A percentile compares a stretch with the other conserved stretches of the same genome.
Conservation (phyloP, 2,329 filamentous ascomycete genomes). For the Diaporthe ilicicola region DNA sequence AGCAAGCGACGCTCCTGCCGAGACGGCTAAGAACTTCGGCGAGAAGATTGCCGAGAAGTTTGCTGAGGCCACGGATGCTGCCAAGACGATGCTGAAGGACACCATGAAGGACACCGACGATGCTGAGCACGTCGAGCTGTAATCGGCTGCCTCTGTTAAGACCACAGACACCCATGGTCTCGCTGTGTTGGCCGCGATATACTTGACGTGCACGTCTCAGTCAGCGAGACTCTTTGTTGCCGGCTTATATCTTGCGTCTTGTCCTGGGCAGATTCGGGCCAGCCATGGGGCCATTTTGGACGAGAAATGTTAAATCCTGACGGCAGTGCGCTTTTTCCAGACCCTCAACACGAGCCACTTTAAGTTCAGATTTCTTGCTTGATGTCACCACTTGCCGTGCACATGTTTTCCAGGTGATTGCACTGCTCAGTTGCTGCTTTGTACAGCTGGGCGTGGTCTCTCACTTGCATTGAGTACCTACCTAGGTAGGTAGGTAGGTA, state of each 20-base stretch:
- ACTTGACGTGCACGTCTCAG: not conserved
- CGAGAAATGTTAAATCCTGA: not conserved
- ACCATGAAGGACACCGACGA: conserved; percentile 64
- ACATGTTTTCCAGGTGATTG: not conserved
- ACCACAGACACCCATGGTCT: not conserved
- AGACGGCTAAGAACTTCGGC: conserved; percentile 50
- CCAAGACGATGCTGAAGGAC: conserved; percentile 55
- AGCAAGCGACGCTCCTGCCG: conserved; percentile 39
- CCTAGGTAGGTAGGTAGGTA: too few relatives aligned
- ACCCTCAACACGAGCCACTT: not conserved
- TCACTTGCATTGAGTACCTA: not conserved
- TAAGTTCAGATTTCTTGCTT: not conserved
- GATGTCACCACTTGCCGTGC: not conserved
- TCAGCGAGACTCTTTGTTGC: too few relatives aligned
- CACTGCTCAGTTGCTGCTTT: not conserved
- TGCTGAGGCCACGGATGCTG: conserved; percentile 58
- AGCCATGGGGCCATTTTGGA: not conserved
- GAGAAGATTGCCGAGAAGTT: conserved; percentile 57
- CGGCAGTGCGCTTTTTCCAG: not conserved
- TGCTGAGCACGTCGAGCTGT: conserved; percentile 68
- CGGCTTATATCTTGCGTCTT: not conserved
- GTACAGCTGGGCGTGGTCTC: not conserved
- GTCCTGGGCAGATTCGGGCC: not conserved
- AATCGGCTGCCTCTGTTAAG: conserved; percentile 33
- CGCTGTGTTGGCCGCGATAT: too few relatives aligned